These are phyloP conservation scores for Aureobasidium sp. DNA, from an alignment of 2,329 filamentous ascomycete genomes.

Conservation along the genomic window DNA sequence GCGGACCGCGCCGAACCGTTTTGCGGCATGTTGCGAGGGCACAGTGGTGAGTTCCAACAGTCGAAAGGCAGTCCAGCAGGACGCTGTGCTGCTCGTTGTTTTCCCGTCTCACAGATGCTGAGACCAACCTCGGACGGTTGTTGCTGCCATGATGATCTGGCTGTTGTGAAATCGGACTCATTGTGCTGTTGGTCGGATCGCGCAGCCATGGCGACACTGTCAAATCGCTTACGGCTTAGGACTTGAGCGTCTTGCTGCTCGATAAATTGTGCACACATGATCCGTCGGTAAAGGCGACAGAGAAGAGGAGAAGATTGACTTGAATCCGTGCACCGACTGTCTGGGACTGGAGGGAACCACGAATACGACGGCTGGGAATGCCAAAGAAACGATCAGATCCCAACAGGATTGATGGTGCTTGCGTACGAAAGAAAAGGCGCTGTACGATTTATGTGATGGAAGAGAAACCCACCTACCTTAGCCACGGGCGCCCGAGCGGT, in stretches of 20 bases:
- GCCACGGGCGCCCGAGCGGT: neutral
- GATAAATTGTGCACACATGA: slow-evolving; percentile 7
- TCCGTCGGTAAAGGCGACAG: neutral
- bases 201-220: slow-evolving; percentile 9
- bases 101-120: slow-evolving; percentile 12
- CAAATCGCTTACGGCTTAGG: slow-evolving; percentile 7
- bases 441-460: neutral
- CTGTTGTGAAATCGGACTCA: slow-evolving; percentile 10
- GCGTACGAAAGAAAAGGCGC: slow-evolving; percentile 11
- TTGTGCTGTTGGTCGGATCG: neutral
- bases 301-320: neutral
- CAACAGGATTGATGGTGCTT: slow-evolving; percentile 1
- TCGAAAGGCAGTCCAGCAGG: slow-evolving; percentile 14
- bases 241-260: neutral
- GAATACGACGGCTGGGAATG: slow-evolving; percentile 9
- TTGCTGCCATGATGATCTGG: neutral
- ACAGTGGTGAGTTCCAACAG: slow-evolving; percentile 18
- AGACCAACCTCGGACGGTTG: neutral
- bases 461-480: slow-evolving; percentile 13
- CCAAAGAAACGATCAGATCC: neutral
- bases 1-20: slow-evolving; percentile 14
- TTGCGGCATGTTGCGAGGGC: slow-evolving; percentile 16
- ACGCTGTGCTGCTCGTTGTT: neutral
- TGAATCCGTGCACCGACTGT: slow-evolving; percentile 3
- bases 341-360: slow-evolving; percentile 4